A percentile compares a stretch with the other conserved stretches of the same genome.
These are phyloP conservation scores for Mimosa bimucronata DNA, from an alignment of 306 rosid species.

Conservation along the genomic window DNA sequence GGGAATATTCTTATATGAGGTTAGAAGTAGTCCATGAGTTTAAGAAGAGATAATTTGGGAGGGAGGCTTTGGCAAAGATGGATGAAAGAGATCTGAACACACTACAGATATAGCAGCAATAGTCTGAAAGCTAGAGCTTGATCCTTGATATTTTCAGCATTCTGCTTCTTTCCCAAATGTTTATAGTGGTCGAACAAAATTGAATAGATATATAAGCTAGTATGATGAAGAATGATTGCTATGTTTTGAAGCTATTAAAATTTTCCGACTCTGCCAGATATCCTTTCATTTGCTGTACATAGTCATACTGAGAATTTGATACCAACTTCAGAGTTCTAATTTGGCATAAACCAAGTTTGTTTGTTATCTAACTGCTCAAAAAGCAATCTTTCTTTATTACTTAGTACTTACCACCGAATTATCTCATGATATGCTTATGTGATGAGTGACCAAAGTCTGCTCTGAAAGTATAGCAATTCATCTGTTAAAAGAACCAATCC, in stretches of 20 bases:
- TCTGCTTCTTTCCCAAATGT: neutral
- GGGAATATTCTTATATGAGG: slow-evolving; percentile 1
- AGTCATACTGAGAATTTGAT: slow-evolving; percentile 1
- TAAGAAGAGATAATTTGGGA: too few relatives aligned
- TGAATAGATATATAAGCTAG: neutral
- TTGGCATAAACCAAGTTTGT: neutral
- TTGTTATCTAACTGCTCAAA: neutral
- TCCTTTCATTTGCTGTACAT: slow-evolving; percentile 3
- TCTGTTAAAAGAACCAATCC: slow-evolving; percentile 5
- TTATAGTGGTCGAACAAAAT: neutral
- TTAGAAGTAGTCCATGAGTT: slow-evolving; percentile 10
- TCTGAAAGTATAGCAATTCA: neutral
- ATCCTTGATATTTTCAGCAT: neutral
- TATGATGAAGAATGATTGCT: neutral
- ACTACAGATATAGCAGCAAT: neutral
- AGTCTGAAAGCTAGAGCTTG: neutral
- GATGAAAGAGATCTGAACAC: slow-evolving; percentile 7
- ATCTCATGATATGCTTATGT: slow-evolving; percentile 1
- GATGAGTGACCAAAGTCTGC: slow-evolving; percentile 11
- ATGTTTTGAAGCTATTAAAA: neutral
- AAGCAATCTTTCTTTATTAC: neutral
- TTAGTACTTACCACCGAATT: neutral
- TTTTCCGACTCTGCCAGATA: neutral
- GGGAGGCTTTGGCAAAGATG: neutral
- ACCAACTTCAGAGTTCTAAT: slow-evolving; percentile 5